Conservation (phyloP, 169 alveolate species). For the Cystoisospora suis region DNA sequence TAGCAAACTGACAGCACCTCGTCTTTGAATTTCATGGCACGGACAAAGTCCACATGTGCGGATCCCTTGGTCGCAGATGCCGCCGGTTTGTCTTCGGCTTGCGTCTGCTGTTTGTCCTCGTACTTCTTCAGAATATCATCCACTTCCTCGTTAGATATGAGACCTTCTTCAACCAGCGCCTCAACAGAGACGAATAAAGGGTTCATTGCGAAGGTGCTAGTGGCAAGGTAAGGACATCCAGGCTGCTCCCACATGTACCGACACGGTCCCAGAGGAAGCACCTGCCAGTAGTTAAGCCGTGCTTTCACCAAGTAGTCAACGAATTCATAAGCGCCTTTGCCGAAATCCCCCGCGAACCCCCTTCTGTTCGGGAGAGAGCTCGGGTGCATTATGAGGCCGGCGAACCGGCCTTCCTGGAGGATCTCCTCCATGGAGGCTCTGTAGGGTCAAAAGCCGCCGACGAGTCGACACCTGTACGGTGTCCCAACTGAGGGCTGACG, state of each 20-base stretch:
- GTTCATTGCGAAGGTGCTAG: slow-evolving; percentile 63
- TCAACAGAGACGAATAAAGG: slow-evolving; percentile 52
- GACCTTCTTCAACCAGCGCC: slow-evolving; percentile 18
- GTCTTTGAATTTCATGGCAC: slow-evolving; percentile 53
- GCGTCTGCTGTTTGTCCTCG: not conserved
- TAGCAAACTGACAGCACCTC: slow-evolving; percentile 52
- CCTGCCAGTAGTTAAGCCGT: slow-evolving; percentile 63
- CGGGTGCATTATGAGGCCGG: slow-evolving; percentile 61
- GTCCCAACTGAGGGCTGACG: too few species aligned
- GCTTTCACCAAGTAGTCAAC: slow-evolving; percentile 50
- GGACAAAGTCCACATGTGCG: slow-evolving; percentile 30
- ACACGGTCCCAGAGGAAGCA: slow-evolving; percentile 65
- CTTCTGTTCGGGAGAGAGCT: slow-evolving; percentile 55
- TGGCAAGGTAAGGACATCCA: slow-evolving; percentile 60
- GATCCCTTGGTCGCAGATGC: not conserved
- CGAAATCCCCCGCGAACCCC: slow-evolving; percentile 62
- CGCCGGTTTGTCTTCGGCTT: not conserved
- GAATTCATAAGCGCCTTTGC: slow-evolving; percentile 53
- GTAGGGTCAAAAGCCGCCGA: too few species aligned
- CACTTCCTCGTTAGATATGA: slow-evolving; percentile 19
- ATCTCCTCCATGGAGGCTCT: slow-evolving; percentile 41
- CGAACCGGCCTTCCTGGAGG: slow-evolving; percentile 64
- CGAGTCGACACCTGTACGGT: too few species aligned
- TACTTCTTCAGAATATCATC: not conserved
- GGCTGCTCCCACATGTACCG: slow-evolving; percentile 48